Percentiles rank a stretch among this genome's conserved stretches.
Evolutionary conservation across 2,329 filamentous ascomycete species (phyloP).

Genomic region (Colletotrichum lini): DNA sequence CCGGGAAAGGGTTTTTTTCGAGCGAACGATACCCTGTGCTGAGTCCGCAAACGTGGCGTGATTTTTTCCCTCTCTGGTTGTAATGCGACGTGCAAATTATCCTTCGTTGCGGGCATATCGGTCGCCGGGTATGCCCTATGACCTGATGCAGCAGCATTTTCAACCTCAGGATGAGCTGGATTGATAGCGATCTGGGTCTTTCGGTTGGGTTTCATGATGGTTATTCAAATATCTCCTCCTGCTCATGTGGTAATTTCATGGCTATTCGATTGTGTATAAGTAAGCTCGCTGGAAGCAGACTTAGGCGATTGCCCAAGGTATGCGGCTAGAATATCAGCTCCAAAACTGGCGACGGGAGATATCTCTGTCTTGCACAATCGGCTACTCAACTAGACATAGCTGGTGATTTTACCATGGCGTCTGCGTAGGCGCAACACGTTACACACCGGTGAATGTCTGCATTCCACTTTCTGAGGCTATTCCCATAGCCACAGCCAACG

Average conservation of each 20-base stretch:
- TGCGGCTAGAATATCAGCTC: neutral
- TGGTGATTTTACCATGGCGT: neutral
- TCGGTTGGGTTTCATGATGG: slow-evolving; percentile 1
- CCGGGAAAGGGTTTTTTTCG: neutral
- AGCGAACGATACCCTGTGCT: neutral
- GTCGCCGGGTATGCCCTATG: neutral
- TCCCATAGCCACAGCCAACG: no score
- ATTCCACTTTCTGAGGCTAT: no score
- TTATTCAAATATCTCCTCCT: neutral
- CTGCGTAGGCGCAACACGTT: no score
- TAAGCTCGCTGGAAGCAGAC: neutral
- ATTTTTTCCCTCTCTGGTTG: neutral
- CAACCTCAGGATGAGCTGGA: neutral
- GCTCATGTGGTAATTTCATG: neutral
- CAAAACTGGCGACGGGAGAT: neutral
- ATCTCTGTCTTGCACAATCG: neutral
- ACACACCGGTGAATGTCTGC: no score
- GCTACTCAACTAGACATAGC: neutral
- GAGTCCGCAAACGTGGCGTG: neutral
- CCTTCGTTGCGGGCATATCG: neutral
- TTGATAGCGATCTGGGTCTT: neutral
- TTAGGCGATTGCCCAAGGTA: neutral
- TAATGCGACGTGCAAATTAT: neutral
- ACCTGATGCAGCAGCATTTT: neutral
- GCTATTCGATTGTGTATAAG: neutral